A percentile compares a stretch with the other conserved stretches of the same genome.
Evolutionary conservation across 768 basidiomycete species (phyloP).

Genomic region (Agrocybe pediades): DNA sequence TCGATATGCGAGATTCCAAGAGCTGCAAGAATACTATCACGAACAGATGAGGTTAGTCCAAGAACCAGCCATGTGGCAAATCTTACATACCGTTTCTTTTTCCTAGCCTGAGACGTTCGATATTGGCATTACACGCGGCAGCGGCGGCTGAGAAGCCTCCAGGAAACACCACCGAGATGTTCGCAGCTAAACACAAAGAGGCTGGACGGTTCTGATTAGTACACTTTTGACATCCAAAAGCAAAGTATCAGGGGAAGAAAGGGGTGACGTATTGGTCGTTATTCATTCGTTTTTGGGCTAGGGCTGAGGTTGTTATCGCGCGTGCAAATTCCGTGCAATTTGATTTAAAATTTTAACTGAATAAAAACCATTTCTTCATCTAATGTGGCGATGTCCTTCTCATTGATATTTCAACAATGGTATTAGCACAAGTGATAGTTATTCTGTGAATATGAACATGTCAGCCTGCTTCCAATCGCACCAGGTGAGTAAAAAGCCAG

Average conservation of each 20-base stretch:
- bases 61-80: too few relatives aligned
- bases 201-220: background rate
- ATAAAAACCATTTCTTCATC: background rate
- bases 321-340: background rate
- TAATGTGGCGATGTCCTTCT: too few relatives aligned
- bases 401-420: too few relatives aligned
- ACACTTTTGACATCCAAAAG: background rate
- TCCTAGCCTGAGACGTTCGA: slow-evolving; percentile 33
- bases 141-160: slow-evolving; percentile 19
- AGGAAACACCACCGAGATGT: background rate
- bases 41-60: slow-evolving; percentile 44
- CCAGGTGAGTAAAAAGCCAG: background rate
- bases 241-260: too few relatives aligned
- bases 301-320: background rate
- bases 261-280: too few relatives aligned
- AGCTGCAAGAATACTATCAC: slow-evolving; percentile 48
- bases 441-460: background rate
- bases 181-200: background rate
- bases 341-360: background rate
- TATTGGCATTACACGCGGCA: slow-evolving; percentile 35
- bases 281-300: background rate
- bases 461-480: background rate
- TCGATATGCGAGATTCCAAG: slow-evolving; percentile 36
- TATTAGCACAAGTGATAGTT: background rate
- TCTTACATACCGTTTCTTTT: background rate